These are phyloP conservation scores for Mangifera indica DNA, from an alignment of 345 rosid genomes.

Conservation along the genomic window DNA sequence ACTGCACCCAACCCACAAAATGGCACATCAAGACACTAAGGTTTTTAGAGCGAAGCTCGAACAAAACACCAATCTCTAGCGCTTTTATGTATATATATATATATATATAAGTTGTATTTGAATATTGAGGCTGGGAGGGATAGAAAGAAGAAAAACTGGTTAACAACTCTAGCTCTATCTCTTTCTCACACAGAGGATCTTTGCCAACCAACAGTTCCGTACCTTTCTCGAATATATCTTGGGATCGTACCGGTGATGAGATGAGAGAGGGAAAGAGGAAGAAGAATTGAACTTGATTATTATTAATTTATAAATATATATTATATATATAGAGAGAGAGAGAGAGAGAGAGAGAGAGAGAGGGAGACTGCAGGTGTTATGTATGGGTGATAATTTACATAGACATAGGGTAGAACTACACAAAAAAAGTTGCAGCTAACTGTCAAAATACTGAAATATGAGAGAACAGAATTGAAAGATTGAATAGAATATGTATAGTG, in stretches of 20 bases:
- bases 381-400: too few relatives aligned
- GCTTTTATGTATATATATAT: too few relatives aligned
- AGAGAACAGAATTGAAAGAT: conserved; percentile 15
- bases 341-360: too few relatives aligned
- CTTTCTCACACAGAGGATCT: conserved; percentile 34
- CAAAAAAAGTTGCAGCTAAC: conserved; percentile 35
- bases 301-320: too few relatives aligned
- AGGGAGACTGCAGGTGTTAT: too few relatives aligned
- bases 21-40: too few relatives aligned
- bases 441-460: conserved; percentile 24
- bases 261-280: not conserved
- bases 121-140: too few relatives aligned
- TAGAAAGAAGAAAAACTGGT: conserved; percentile 1
- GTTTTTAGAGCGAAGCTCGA: too few relatives aligned
- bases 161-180: conserved; percentile 19
- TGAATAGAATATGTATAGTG: too few relatives aligned
- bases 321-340: not conserved
- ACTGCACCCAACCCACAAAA: too few relatives aligned
- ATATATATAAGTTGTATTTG: too few relatives aligned
- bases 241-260: conserved; percentile 36
- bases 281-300: not conserved
- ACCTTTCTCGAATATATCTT: conserved; percentile 48
- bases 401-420: conserved; percentile 28
- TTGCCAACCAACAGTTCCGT: conserved; percentile 40
- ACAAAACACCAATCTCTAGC: too few relatives aligned